Base-by-base conservation (phyloP, 768 basidiomycete species). In the Lactarius sanguifluus region DNA sequence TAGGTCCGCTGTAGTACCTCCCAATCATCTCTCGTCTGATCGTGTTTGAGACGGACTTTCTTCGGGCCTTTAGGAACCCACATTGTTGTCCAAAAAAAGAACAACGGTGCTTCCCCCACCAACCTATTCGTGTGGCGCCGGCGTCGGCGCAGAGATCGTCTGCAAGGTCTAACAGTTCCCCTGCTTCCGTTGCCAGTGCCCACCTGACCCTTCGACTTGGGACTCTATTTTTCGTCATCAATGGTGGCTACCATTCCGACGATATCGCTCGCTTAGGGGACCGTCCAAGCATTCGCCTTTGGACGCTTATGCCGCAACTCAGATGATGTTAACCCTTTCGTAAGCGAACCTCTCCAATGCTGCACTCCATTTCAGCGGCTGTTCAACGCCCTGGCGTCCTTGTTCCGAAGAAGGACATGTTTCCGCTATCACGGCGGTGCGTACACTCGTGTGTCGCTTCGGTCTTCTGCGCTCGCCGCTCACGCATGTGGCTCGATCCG, bases 121-220 rank as follows among this genome's bases (percentile, higher is more conserved):
- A 47, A 40, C 60, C 40, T 60, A 32, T 23, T 66, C n/a, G 61
- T 57, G 65, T 66, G 65, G 65, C 65, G 50, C 50, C 50, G 43
- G 20, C 30, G 47, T 54, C 23, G 50, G 20, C 20, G 58, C 25
- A 40, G 52, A 43, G 38, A 25, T 58, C 63, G 36, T 57, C 30
- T 34, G 30, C 56, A 41, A 62, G 34, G 47, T n/a, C 32, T 25
- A 61, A 52, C 34, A 23, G 34, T 28, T 28, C 32, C 8, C 30
- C 41, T 28, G 32, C 32, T 32, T 32, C 32, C 32, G 32, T 32
- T 32, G 16, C n/a, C n/a, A n/a, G n/a, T n/a, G n/a, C 60, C 23
- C 13, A 15, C 23, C 25, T 25, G 50, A 52, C 50, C 25, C 23
- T 52, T 25, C 50, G 6, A 52, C 13, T 28, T 52, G 10, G 34